Percentiles rank a stretch among this genome's conserved stretches.
Evolutionary conservation across 495 filamentous ascomycete species (phyloP).

Genomic region (Chaetomidium leptoderma): DNA sequence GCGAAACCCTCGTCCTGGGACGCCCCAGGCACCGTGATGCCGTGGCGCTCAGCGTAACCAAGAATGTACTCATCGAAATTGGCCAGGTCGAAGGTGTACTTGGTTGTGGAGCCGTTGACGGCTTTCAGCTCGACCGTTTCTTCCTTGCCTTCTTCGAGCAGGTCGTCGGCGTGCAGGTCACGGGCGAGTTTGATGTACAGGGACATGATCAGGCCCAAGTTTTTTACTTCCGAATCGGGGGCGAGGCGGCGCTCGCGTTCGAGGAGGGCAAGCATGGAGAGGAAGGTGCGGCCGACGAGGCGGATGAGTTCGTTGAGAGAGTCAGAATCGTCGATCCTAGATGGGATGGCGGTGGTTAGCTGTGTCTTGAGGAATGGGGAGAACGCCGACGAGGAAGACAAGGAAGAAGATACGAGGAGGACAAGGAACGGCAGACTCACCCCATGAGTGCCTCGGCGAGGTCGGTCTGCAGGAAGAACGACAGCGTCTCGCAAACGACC

Average conservation of each 20-base stretch:
- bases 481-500: constrained; percentile 32
- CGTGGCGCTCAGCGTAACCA: constrained; percentile 23
- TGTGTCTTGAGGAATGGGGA: background rate
- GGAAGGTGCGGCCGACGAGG: constrained; percentile 35
- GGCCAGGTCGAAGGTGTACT: constrained; percentile 18
- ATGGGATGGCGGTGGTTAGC: background rate
- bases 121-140: constrained; percentile 15
- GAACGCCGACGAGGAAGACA: background rate
- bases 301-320: constrained; percentile 10
- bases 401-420: background rate
- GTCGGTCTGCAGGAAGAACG: constrained; percentile 17
- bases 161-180: constrained; percentile 6
- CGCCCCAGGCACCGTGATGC: constrained; percentile 19
- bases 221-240: constrained; percentile 28
- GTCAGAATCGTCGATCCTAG: constrained; percentile 33
- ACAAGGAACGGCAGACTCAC: background rate
- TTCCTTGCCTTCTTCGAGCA: background rate
- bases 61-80: constrained; percentile 17
- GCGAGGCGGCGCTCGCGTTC: constrained; percentile 26
- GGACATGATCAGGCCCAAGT: constrained; percentile 35
- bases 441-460: background rate
- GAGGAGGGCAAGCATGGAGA: constrained; percentile 35
- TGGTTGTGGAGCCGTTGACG: constrained; percentile 6
- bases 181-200: constrained; percentile 25
- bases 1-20: constrained; percentile 18